Evolutionary conservation across 345 rosid genomes (phyloP).

Genomic region (Excoecaria agallocha): DNA sequence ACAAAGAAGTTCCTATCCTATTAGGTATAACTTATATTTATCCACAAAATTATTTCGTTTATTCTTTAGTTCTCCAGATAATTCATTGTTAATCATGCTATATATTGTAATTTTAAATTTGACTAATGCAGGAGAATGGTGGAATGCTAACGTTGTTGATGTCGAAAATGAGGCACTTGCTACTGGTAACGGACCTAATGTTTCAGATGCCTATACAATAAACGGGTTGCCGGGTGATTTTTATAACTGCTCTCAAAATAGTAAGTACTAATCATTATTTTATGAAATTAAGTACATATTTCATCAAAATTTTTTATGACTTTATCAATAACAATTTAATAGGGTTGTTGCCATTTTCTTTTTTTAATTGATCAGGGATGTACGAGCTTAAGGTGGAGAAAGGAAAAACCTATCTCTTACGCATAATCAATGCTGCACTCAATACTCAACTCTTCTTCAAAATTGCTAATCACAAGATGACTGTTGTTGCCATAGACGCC

Average conservation of each 20-base stretch:
- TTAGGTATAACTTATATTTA: conserved; percentile 45
- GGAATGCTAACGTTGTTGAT: conserved; percentile 74
- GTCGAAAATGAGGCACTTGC: conserved; percentile 53
- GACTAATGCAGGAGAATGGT: conserved; percentile 70
- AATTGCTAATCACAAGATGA: conserved; percentile 75
- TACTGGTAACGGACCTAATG: conserved; percentile 52
- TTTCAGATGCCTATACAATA: conserved; percentile 78
- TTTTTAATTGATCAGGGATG: conserved; percentile 30
- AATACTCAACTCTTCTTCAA: conserved; percentile 73
- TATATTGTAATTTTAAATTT: not conserved
- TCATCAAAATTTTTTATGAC: not conserved
- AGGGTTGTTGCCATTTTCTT: not conserved
- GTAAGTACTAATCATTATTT: conserved; percentile 31
- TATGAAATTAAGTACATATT: not conserved
- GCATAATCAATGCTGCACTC: conserved; percentile 92
- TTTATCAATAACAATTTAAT: not conserved
- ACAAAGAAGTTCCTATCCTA: conserved; percentile 68
- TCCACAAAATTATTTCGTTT: too few species aligned
- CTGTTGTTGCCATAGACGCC: conserved; percentile 76
- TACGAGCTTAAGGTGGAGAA: conserved; percentile 52
- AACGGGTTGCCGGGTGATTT: conserved; percentile 89
- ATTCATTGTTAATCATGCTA: too few species aligned
- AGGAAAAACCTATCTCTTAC: conserved; percentile 73
- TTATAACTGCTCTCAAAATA: conserved; percentile 63
- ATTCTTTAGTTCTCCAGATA: too few species aligned